These are phyloP conservation scores for Hapsidospora chrysogenum DNA, from an alignment of 495 filamentous ascomycete genomes.

Conservation along the genomic window DNA sequence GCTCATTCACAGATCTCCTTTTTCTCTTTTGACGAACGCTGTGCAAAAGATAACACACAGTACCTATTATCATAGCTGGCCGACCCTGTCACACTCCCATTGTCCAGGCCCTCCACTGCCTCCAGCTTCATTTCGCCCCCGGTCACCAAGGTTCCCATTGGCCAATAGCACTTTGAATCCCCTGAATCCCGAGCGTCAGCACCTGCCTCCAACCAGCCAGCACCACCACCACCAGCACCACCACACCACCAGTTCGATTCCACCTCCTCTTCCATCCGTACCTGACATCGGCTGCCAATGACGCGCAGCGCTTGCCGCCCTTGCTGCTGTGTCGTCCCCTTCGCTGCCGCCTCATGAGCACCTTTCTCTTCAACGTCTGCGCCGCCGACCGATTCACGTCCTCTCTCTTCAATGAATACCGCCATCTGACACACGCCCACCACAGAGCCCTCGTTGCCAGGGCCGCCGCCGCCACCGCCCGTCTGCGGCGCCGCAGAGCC, in stretches of 20 bases:
- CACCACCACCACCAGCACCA: neutral
- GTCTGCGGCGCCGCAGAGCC: slow-evolving; percentile 8
- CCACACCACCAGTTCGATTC: neutral
- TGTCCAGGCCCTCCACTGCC: no score
- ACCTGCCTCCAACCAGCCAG: neutral
- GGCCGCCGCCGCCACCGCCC: slow-evolving; percentile 7
- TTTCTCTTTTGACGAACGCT: no score
- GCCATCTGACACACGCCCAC: slow-evolving; percentile 9
- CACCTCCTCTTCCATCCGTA: neutral
- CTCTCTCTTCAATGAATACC: slow-evolving; percentile 19
- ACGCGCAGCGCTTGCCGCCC: neutral
- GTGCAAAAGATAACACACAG: no score
- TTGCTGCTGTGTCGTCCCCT: neutral
- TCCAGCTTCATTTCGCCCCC: no score
- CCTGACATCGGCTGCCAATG: neutral
- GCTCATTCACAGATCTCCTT: no score
- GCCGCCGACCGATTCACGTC: slow-evolving; percentile 15
- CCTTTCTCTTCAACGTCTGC: slow-evolving; percentile 15
- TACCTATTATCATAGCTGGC: no score
- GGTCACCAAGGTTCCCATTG: no score
- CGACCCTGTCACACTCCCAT: no score
- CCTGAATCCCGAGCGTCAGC: neutral
- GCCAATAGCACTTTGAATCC: no score
- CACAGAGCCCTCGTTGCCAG: slow-evolving; percentile 19
- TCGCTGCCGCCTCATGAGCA: slow-evolving; percentile 16